A percentile compares a stretch with the other conserved stretches of the same genome.
Evolutionary conservation across 805 yeast species (phyloP).

Genomic region (Nakazawaea pomicola): DNA sequence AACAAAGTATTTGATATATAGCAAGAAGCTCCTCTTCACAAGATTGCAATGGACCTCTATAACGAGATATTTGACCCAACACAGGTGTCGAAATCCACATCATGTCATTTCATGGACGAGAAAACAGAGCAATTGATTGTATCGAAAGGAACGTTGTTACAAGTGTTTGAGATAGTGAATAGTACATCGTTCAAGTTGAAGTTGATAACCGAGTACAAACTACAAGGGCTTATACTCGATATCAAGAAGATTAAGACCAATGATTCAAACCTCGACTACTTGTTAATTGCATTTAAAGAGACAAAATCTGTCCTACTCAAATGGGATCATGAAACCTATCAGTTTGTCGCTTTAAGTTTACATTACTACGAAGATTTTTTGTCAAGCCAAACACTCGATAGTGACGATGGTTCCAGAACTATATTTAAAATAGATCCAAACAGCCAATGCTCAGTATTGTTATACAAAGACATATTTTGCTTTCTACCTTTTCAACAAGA

Average conservation of each 20-base stretch:
- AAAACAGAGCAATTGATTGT: constrained; percentile 52
- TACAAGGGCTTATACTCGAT: constrained; percentile 67
- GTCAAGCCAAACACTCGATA: constrained; percentile 41
- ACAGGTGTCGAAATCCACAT: constrained; percentile 55
- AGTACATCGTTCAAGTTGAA: constrained; percentile 19
- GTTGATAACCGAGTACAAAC: constrained; percentile 57
- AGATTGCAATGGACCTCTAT: constrained; percentile 84
- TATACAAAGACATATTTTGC: constrained; percentile 65
- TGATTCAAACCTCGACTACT: constrained; percentile 49
- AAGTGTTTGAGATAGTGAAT: constrained; percentile 44
- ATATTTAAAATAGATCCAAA: constrained; percentile 59
- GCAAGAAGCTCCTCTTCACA: too few species aligned
- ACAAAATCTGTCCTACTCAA: constrained; percentile 76
- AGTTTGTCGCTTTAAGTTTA: constrained; percentile 67
- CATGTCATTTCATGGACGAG: constrained; percentile 37
- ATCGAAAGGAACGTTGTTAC: constrained; percentile 66
- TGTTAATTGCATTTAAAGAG: constrained; percentile 60
- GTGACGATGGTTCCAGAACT: constrained; percentile 30
- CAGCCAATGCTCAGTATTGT: constrained; percentile 47
- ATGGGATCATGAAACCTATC: constrained; percentile 55
- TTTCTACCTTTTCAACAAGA: constrained; percentile 57
- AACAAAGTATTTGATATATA: too few species aligned
- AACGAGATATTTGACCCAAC: constrained; percentile 75
- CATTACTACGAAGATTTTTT: constrained; percentile 82
- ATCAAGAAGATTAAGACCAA: constrained; percentile 44